Percentiles rank a stretch among this genome's conserved stretches.
These are phyloP conservation scores for Myrmaecium sp. DNA, from an alignment of 2,329 filamentous ascomycete species.

Conservation along the genomic window DNA sequence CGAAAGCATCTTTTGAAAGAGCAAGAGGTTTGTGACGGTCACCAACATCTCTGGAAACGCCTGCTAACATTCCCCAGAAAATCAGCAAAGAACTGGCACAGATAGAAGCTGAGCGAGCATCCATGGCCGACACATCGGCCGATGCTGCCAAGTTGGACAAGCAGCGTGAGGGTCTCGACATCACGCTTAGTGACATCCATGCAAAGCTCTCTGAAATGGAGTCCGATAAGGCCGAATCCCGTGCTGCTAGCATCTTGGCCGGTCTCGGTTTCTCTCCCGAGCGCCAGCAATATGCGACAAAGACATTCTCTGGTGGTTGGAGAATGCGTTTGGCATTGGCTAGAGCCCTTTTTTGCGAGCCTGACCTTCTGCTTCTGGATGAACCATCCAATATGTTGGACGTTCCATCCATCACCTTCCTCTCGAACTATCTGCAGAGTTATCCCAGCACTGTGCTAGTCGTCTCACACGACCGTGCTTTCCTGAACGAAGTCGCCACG, in stretches of 20 bases:
- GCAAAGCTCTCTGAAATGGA: constrained; percentile 94
- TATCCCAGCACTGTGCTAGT: constrained; percentile 94
- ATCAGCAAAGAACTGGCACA: constrained; percentile 58
- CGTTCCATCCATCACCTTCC: constrained; percentile 97
- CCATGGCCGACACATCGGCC: constrained; percentile 77
- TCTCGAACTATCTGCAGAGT: constrained; percentile 82
- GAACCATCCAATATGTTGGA: constrained; percentile 99
- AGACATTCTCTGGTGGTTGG: constrained; percentile 99
- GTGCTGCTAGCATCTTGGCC: constrained; percentile 88
- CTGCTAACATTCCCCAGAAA: constrained; percentile 34
- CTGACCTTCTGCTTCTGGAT: constrained; percentile 86
- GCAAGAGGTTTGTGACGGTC: constrained; percentile 47
- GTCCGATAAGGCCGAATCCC: constrained; percentile 91
- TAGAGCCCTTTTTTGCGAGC: constrained; percentile 92
- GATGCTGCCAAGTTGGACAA: constrained; percentile 74
- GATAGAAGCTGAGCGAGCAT: constrained; percentile 60
- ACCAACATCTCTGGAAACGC: not conserved
- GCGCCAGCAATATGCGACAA: constrained; percentile 81
- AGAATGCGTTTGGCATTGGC: constrained; percentile 93
- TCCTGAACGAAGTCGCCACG: constrained; percentile 97
- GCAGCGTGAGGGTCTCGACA: constrained; percentile 79
- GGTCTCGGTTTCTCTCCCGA: constrained; percentile 94
- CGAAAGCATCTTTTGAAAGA: constrained; percentile 85
- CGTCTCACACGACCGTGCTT: constrained; percentile 96
- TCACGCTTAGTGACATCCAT: constrained; percentile 81